phyloP scores from a whole-genome alignment of 2,329 filamentous ascomycete species.

The Teratosphaeria pseudoeucalypti region DNA sequence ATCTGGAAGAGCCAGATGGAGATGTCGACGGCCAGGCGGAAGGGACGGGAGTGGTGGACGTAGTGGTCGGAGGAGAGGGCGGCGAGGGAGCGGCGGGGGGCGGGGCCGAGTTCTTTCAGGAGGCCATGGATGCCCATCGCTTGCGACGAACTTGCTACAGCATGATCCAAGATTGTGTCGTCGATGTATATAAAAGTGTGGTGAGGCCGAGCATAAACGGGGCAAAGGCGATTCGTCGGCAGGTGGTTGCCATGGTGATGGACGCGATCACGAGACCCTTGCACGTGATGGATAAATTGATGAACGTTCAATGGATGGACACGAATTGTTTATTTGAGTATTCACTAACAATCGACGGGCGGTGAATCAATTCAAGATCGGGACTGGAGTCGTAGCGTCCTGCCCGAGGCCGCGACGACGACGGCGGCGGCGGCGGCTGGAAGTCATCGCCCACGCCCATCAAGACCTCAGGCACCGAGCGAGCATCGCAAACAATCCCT shows the following conservation, averaged over 20 bases:
- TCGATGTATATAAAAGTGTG: background rate
- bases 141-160: background rate
- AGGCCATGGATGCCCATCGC: slow-evolving; percentile 48
- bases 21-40: slow-evolving; percentile 85
- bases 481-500: background rate
- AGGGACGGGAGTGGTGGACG: slow-evolving; percentile 56
- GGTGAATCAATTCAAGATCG: too few relatives aligned
- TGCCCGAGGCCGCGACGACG: too few relatives aligned
- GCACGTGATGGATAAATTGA: background rate
- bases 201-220: background rate
- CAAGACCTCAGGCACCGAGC: too few relatives aligned
- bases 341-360: background rate
- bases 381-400: too few relatives aligned
- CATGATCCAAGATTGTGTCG: background rate
- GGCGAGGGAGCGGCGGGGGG: slow-evolving; percentile 67
- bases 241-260: background rate
- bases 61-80: slow-evolving; percentile 74
- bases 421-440: too few relatives aligned
- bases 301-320: background rate
- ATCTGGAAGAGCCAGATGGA: slow-evolving; percentile 97
- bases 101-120: slow-evolving; percentile 77
- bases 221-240: background rate
- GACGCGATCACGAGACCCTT: background rate
- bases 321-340: background rate
- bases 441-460: too few relatives aligned